Evolutionary conservation across 1,284 basidiomycete genomes (phyloP), one percentile per base, ranked within the genome.

Genomic region (Fomes fomentarius): DNA sequence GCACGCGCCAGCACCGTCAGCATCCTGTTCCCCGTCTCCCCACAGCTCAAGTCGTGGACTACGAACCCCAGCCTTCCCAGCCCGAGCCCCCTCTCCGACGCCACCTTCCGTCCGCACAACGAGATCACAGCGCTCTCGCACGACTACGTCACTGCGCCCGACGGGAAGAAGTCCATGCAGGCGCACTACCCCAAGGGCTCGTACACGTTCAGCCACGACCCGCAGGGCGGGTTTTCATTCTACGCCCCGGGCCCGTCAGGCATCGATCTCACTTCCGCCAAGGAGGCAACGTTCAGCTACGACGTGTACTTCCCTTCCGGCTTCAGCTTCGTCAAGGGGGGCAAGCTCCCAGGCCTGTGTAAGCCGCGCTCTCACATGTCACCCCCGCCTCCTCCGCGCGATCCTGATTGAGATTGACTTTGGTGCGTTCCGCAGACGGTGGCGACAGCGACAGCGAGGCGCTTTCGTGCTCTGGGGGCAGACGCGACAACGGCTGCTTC

Each of bases 131-230:
- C 61, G 9, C 68, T 82, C 17, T 49, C 73, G 3, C 78, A 79
- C 62, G 65, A 66, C 35, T 80, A 77, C 61, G 71, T 72, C 44
- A 54, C 65, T 28, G 78, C 77, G 7, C 78, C 76, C 21, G 79
- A 82, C 50, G 78, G 80, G 60, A 76, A 75, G 68, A 54, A 60
- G 50, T 67, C 77, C 3, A 77, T 88, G 33, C 79, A 81, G 51
- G 70, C 87, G 9, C 64, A 79, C 51, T 89, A 83, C 64, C 84
- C 84, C 3, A 72, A 74, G 24, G 72, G 77, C 45, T 87, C 85
- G 0, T 79, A 80, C 66, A 82, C 83, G 58, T 85, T 86, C 8
- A 80, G 80, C 0, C 72, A 73, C 40, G 66, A 69, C 4, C 81
- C 82, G 11, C 65, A 71, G 44, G 85, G 86, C 31, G 52, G 52